phyloP scores from a whole-genome alignment of 2,329 filamentous ascomycete species.

The Thyridium curvatum region DNA sequence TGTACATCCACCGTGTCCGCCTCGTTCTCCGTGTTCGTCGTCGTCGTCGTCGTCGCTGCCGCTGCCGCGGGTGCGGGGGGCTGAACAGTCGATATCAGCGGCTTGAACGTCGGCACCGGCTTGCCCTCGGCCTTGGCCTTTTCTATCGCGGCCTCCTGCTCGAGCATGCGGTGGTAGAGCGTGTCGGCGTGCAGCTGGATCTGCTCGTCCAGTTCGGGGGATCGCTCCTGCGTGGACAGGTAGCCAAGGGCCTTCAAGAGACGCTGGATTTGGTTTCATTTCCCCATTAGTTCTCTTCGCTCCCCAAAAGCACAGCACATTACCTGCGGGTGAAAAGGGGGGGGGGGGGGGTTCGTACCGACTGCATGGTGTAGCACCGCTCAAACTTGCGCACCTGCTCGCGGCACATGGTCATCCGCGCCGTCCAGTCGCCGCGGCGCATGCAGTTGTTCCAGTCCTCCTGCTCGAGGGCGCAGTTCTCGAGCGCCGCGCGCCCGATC shows the following conservation, averaged over 20 bases:
- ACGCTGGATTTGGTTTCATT: slow-evolving; percentile 42
- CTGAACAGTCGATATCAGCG: slow-evolving; percentile 37
- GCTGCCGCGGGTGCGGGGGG: slow-evolving; percentile 8
- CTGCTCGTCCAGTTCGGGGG: slow-evolving; percentile 67
- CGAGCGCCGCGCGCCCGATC: slow-evolving; percentile 76
- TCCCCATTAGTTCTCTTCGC: neutral
- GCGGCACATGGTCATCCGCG: slow-evolving; percentile 73
- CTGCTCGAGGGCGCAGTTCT: slow-evolving; percentile 90
- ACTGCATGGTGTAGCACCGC: slow-evolving; percentile 84
- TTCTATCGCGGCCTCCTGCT: slow-evolving; percentile 71
- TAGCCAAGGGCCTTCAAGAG: slow-evolving; percentile 91
- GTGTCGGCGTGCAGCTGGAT: slow-evolving; percentile 95
- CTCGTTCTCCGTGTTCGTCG: slow-evolving; percentile 13
- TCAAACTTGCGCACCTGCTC: slow-evolving; percentile 73
- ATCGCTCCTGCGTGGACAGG: slow-evolving; percentile 59
- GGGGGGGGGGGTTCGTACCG: slow-evolving; percentile 39
- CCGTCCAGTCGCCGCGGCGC: slow-evolving; percentile 59
- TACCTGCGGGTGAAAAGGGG: neutral
- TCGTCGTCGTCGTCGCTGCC: slow-evolving; percentile 5
- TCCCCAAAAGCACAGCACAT: neutral
- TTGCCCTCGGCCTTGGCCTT: slow-evolving; percentile 57
- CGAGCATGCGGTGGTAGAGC: slow-evolving; percentile 80
- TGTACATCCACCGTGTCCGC: slow-evolving; percentile 38
- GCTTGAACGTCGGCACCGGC: slow-evolving; percentile 53
- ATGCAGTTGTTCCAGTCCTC: slow-evolving; percentile 79